phyloP scores from a whole-genome alignment of 106 monocot species.

The Iris macrosiphon region DNA sequence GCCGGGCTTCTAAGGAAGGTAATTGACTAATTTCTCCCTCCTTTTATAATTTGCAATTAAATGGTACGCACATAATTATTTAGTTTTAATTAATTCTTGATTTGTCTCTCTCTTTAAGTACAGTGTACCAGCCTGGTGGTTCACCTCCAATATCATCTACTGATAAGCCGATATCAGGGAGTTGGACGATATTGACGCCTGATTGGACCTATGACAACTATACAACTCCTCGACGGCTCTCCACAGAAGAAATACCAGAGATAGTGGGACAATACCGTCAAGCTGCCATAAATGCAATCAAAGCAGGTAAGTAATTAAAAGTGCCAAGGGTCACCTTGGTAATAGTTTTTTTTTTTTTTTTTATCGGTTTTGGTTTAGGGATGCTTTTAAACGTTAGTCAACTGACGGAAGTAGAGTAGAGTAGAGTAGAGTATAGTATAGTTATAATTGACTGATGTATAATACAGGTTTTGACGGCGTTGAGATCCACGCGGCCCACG shows the following conservation, averaged over 20 bases:
- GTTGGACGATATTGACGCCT: slow-evolving; percentile 74
- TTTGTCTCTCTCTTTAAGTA: too few species aligned
- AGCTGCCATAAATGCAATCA: slow-evolving; percentile 67
- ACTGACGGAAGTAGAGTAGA: too few species aligned
- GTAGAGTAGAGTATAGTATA: too few species aligned
- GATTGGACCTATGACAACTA: slow-evolving; percentile 44
- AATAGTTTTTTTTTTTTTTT: too few species aligned
- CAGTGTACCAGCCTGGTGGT: slow-evolving; percentile 77
- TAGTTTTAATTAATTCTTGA: not conserved
- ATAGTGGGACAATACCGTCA: slow-evolving; percentile 58
- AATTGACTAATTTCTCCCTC: too few species aligned
- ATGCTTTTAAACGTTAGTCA: too few species aligned
- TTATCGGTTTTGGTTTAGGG: too few species aligned
- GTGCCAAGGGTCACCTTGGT: too few species aligned
- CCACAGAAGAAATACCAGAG: slow-evolving; percentile 47
- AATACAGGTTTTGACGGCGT: slow-evolving; percentile 92
- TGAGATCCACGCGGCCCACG: slow-evolving; percentile 98
- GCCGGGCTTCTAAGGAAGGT: slow-evolving; percentile 76
- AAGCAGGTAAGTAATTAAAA: slow-evolving; percentile 84
- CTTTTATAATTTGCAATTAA: not conserved
- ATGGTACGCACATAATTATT: too few species aligned
- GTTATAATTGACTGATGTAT: too few species aligned
- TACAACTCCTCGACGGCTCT: slow-evolving; percentile 51
- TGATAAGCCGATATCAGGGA: slow-evolving; percentile 60
- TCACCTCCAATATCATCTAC: slow-evolving; percentile 77